Evolutionary conservation across 2,329 filamentous ascomycete genomes (phyloP).

Genomic region (Pseudogymnoascus sp.): DNA sequence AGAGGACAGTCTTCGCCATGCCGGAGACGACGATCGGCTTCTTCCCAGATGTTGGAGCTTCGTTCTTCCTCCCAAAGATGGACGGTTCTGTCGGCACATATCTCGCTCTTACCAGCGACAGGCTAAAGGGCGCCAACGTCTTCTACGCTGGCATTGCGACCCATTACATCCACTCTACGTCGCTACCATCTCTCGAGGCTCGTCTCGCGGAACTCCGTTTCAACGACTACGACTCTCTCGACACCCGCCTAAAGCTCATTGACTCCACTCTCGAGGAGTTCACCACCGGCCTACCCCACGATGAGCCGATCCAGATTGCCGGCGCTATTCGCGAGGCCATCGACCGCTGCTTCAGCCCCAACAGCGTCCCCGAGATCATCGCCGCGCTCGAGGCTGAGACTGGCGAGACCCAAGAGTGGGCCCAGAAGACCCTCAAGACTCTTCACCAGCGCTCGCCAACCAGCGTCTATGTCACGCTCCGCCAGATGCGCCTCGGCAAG

Average conservation of each 20-base stretch:
- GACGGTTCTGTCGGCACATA: conserved; percentile 85
- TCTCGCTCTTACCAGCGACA: conserved; percentile 83
- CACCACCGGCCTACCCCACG: conserved; percentile 73
- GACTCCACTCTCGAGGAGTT: conserved; percentile 90
- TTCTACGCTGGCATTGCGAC: conserved; percentile 91
- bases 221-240: conserved; percentile 62
- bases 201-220: conserved; percentile 87
- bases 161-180: conserved; percentile 90
- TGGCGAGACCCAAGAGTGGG: conserved; percentile 62
- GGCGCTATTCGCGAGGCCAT: conserved; percentile 73
- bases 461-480: conserved; percentile 74
- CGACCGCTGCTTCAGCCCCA: conserved; percentile 71
- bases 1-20: conserved; percentile 95
- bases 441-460: conserved; percentile 78
- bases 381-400: conserved; percentile 38
- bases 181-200: conserved; percentile 71
- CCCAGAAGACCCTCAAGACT: conserved; percentile 66
- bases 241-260: conserved; percentile 63
- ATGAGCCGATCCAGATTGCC: conserved; percentile 59
- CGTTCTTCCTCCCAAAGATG: conserved; percentile 90
- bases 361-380: conserved; percentile 65
- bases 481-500: conserved; percentile 71
- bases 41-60: conserved; percentile 95
- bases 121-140: conserved; percentile 73
- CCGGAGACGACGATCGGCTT: conserved; percentile 97